A percentile compares a stretch with the other conserved stretches of the same genome.
phyloP scores from a whole-genome alignment of 495 filamentous ascomycete genomes.

The Neurospora sp. region DNA sequence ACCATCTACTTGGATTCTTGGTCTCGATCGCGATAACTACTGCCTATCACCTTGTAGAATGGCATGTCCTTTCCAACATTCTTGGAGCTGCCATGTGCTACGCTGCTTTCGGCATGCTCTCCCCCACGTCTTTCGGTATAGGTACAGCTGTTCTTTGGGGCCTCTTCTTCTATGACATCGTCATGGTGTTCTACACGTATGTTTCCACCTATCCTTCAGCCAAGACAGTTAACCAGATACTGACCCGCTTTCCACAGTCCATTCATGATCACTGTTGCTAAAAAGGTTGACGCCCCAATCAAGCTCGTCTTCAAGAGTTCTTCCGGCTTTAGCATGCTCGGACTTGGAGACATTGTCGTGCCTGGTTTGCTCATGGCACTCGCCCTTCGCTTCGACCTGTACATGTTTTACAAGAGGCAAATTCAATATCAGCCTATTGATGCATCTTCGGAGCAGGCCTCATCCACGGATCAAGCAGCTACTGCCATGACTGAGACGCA shows the following conservation, averaged over 20 bases:
- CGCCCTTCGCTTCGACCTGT: constrained; percentile 84
- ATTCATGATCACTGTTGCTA: constrained; percentile 93
- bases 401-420: constrained; percentile 59
- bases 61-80: constrained; percentile 72
- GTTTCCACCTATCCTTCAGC: constrained; percentile 9
- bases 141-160: constrained; percentile 67
- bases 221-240: neutral
- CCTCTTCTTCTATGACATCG: constrained; percentile 90
- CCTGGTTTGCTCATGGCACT: constrained; percentile 86
- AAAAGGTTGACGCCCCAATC: constrained; percentile 80
- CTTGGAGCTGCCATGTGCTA: constrained; percentile 84
- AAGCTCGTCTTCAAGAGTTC: constrained; percentile 81
- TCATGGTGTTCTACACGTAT: constrained; percentile 92
- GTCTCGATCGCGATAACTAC: constrained; percentile 47
- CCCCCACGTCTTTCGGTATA: constrained; percentile 80
- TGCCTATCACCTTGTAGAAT: constrained; percentile 61
- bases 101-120: constrained; percentile 68
- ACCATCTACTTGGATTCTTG: constrained; percentile 45
- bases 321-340: constrained; percentile 66
- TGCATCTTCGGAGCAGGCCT: constrained; percentile 20
- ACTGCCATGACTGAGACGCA: constrained; percentile 18
- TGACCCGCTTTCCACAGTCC: constrained; percentile 36
- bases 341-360: constrained; percentile 88
- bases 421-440: constrained; percentile 26
- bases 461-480: constrained; percentile 22